These are phyloP conservation scores for Claviceps humidiphila DNA, from an alignment of 2,329 filamentous ascomycete species.

Conservation along the genomic window DNA sequence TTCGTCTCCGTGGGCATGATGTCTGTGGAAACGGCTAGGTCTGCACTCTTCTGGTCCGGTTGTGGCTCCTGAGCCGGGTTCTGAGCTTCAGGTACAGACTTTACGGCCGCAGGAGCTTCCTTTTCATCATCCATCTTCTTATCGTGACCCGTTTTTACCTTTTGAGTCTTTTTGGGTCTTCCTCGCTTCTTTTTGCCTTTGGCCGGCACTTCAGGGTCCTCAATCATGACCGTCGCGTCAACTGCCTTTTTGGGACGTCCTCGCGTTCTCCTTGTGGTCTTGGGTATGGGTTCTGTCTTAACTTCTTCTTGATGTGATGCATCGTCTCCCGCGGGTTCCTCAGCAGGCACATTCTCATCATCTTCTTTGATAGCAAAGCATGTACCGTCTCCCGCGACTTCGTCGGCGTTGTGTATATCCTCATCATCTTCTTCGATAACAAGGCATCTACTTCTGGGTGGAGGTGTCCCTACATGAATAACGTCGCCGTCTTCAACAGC, in stretches of 20 bases:
- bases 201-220: not conserved
- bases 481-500: not conserved
- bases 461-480: not conserved
- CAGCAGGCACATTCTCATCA: not conserved
- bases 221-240: constrained; percentile 6
- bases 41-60: not conserved
- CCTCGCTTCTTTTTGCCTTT: constrained; percentile 25
- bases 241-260: constrained; percentile 19
- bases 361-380: not conserved
- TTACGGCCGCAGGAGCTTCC: not conserved
- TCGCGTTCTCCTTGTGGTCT: constrained; percentile 16
- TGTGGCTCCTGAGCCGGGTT: not conserved
- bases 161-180: constrained; percentile 24
- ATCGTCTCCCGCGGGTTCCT: constrained; percentile 8
- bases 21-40: not conserved
- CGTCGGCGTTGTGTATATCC: not conserved
- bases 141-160: not conserved
- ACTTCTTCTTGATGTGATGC: constrained; percentile 5
- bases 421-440: not conserved
- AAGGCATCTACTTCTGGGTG: not conserved
- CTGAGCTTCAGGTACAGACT: not conserved
- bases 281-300: constrained; percentile 1
- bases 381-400: constrained; percentile 8
- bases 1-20: not conserved
- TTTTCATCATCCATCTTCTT: not conserved